These are phyloP conservation scores for Ensete ventricosum DNA, from an alignment of 176 grass and related monocot species.

Conservation along the genomic window DNA sequence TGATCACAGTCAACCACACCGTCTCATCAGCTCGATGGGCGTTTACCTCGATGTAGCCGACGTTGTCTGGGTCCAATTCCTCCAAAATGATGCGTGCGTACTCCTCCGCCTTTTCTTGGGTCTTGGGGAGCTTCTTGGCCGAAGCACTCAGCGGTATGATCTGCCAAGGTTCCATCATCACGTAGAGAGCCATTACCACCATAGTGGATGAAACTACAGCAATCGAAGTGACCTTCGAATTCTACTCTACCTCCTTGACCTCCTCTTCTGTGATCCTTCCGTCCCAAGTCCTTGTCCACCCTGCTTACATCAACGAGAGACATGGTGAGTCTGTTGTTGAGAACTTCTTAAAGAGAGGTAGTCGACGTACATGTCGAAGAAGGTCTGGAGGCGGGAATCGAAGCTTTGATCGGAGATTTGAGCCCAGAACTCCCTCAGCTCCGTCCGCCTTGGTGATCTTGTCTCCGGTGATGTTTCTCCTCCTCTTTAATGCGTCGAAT, in stretches of 20 bases:
- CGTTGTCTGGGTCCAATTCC: slow-evolving; percentile 1
- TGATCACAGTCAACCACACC: background rate
- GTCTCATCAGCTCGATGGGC: background rate
- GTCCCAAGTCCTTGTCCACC: slow-evolving; percentile 88
- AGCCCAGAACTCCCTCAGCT: slow-evolving; percentile 74
- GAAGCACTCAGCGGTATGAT: slow-evolving; percentile 7
- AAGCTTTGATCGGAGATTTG: slow-evolving; percentile 92
- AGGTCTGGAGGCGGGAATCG: slow-evolving; percentile 94
- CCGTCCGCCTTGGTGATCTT: slow-evolving; percentile 75
- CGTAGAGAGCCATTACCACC: too few species aligned
- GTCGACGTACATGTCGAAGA: slow-evolving; percentile 77
- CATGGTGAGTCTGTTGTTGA: background rate
- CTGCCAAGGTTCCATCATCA: background rate
- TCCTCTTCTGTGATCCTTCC: slow-evolving; percentile 82
- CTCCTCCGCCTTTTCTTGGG: slow-evolving; percentile 5
- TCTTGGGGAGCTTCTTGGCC: slow-evolving; percentile 6
- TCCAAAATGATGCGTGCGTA: slow-evolving; percentile 8
- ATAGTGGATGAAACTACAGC: too few species aligned
- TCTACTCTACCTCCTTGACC: slow-evolving; percentile 65
- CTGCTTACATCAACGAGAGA: slow-evolving; percentile 12
- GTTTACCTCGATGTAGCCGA: slow-evolving; percentile 4
- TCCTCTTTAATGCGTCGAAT: slow-evolving; percentile 73
- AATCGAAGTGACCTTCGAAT: too few species aligned
- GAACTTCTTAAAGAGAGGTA: background rate
- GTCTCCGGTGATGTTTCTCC: slow-evolving; percentile 50